These are phyloP conservation scores for Chaetomium fimeti DNA, from an alignment of 495 filamentous ascomycete species.

Conservation along the genomic window DNA sequence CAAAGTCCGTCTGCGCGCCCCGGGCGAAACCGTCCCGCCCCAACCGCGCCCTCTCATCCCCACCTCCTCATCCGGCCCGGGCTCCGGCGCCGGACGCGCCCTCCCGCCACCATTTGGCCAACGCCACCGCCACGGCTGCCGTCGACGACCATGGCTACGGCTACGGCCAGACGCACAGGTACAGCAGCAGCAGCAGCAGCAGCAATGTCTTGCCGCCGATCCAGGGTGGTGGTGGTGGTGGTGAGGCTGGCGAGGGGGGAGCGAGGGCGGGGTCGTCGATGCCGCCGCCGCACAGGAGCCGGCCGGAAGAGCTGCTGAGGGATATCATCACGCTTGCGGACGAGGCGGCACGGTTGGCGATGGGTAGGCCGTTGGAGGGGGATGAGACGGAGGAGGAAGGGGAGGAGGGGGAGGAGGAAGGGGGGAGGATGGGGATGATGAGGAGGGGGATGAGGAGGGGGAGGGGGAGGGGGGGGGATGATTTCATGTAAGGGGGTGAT, in stretches of 20 bases:
- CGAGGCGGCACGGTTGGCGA: slow-evolving; percentile 37
- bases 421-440: slow-evolving; percentile 46
- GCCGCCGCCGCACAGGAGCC: slow-evolving; percentile 28
- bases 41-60: neutral
- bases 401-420: slow-evolving; percentile 48
- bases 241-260: neutral
- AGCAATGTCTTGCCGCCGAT: slow-evolving; percentile 29
- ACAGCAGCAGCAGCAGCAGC: no score
- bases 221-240: slow-evolving; percentile 4
- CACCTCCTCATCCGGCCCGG: slow-evolving; percentile 3
- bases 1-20: slow-evolving; percentile 41
- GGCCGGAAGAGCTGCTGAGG: slow-evolving; percentile 42
- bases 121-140: neutral
- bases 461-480: slow-evolving; percentile 49
- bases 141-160: neutral
- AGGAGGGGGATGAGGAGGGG: slow-evolving; percentile 48
- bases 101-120: slow-evolving; percentile 14
- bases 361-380: slow-evolving; percentile 31
- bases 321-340: slow-evolving; percentile 46
- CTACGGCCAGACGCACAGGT: neutral
- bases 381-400: slow-evolving; percentile 51
- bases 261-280: neutral
- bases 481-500: slow-evolving; percentile 25
- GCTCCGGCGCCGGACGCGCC: neutral
- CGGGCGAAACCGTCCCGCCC: slow-evolving; percentile 8